A percentile compares a stretch with the other conserved stretches of the same genome.
These are phyloP conservation scores for Vigna nakashimae DNA, from an alignment of 306 rosid species.

Conservation along the genomic window DNA sequence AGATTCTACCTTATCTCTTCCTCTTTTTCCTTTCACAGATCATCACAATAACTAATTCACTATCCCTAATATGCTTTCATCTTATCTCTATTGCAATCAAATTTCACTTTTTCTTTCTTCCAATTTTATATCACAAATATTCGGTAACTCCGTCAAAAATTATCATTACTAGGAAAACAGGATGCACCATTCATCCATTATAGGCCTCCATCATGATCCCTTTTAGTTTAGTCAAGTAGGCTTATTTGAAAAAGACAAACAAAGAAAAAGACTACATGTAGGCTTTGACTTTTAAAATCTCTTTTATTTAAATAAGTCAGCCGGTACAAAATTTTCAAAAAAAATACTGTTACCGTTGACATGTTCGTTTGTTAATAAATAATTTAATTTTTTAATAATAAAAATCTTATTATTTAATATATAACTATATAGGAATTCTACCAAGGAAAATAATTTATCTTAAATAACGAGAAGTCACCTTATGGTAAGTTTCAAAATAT, in stretches of 20 bases:
- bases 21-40: conserved; percentile 4
- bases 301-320: background rate
- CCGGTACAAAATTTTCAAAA: background rate
- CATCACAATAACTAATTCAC: conserved; percentile 20
- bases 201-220: no score
- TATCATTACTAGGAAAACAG: background rate
- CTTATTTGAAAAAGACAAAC: background rate
- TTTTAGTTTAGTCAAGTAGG: background rate
- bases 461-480: no score
- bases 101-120: background rate
- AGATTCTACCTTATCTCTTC: background rate
- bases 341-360: background rate
- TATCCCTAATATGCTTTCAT: background rate
- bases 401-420: no score
- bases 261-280: background rate
- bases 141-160: background rate
- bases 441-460: no score
- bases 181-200: background rate
- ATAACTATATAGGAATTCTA: no score
- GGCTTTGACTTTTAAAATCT: background rate
- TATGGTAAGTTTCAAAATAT: background rate
- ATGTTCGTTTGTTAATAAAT: no score
- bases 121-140: background rate
- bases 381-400: no score
- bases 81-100: conserved; percentile 12